These are phyloP conservation scores for Erythrophleum ivorense DNA, from an alignment of 331 rosid genomes.

Conservation along the genomic window DNA sequence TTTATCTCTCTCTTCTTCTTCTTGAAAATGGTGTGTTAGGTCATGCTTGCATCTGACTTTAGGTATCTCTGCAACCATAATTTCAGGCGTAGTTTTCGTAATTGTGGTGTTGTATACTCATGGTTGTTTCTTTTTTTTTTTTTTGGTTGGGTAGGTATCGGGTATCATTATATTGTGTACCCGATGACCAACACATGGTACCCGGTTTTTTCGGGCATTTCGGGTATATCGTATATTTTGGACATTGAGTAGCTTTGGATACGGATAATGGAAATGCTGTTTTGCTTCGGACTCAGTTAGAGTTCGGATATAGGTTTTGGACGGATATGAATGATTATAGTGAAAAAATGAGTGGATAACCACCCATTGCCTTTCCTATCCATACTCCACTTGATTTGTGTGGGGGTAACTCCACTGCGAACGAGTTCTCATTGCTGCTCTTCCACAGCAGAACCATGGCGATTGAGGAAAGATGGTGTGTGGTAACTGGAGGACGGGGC, in stretches of 20 bases:
- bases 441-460: slow-evolving; percentile 43
- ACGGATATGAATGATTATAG: background rate
- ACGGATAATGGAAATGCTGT: background rate
- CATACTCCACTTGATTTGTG: background rate
- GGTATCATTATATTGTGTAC: too few species aligned
- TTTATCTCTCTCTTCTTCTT: background rate
- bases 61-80: too few species aligned
- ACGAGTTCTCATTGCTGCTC: background rate
- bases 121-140: too few species aligned
- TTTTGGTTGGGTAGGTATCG: too few species aligned
- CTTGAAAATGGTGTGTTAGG: background rate
- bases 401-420: background rate
- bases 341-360: background rate
- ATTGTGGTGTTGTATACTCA: too few species aligned
- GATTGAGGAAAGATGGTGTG: slow-evolving; percentile 71
- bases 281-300: background rate
- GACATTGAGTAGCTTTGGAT: background rate
- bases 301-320: background rate
- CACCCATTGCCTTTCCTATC: background rate
- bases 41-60: too few species aligned
- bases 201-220: background rate
- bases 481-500: slow-evolving; percentile 95
- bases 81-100: too few species aligned
- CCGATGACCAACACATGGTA: too few species aligned
- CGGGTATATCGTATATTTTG: background rate